These are phyloP conservation scores for Podospora conica DNA, from an alignment of 495 filamentous ascomycete species.

Conservation along the genomic window DNA sequence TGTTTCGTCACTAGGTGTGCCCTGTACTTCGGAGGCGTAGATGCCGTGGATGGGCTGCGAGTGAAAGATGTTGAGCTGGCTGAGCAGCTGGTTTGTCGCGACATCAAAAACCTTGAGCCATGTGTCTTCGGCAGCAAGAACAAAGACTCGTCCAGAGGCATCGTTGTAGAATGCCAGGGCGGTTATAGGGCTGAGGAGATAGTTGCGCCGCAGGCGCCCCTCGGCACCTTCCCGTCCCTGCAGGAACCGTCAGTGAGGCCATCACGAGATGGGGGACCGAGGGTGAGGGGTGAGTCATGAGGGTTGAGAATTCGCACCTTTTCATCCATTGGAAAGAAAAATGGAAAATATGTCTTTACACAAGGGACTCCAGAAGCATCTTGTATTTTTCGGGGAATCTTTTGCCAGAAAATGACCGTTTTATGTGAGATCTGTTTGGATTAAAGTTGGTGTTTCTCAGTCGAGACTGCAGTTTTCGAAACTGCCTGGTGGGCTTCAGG, in stretches of 20 bases:
- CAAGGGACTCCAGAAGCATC: not conserved
- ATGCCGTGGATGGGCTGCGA: constrained; percentile 68
- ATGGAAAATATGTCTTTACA: not conserved
- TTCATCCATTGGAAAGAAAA: not conserved
- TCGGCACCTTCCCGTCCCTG: not conserved
- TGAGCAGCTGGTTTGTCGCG: constrained; percentile 29
- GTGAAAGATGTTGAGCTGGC: constrained; percentile 47
- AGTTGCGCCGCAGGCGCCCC: constrained; percentile 26
- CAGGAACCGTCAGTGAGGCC: not conserved
- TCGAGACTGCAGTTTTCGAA: not conserved
- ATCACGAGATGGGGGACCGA: not conserved
- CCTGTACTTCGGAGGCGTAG: constrained; percentile 24
- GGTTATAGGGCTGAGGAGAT: constrained; percentile 51
- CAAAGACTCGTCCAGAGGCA: constrained; percentile 28
- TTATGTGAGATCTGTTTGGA: not conserved
- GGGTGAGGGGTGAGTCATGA: not conserved
- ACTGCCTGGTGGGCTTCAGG: not conserved
- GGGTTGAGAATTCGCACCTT: constrained; percentile 3
- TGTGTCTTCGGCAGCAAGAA: constrained; percentile 71
- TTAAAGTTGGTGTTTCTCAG: too few species aligned
- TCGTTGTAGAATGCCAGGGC: constrained; percentile 45
- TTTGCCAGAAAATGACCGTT: not conserved
- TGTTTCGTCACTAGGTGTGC: not conserved
- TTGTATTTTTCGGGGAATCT: not conserved
- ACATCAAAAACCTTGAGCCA: constrained; percentile 58